Evolutionary conservation across 441 rosid genomes (phyloP), one percentile per base, ranked within the genome.

Genomic region (Syzygium syzygioides): DNA sequence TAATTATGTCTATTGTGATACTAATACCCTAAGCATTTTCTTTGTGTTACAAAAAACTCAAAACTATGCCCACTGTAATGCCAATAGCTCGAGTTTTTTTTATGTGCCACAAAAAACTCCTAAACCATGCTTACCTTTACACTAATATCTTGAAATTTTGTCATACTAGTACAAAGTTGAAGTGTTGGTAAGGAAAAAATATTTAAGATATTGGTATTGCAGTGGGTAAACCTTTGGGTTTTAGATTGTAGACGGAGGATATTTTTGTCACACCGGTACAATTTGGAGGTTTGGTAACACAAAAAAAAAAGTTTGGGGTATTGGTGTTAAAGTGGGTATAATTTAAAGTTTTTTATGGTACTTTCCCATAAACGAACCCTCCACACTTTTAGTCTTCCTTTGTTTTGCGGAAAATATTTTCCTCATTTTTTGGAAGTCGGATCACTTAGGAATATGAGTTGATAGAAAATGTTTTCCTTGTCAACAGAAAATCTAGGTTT

Each of bases 391-490:
- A 45, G 48, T 45, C 48, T 45, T 45, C 10, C 48, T 45, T 45
- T 60, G 66, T 28, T 13, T 28, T 0, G 14, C 1, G 0, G 0
- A 60, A 28, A 13, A 60, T 30, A 60, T 1, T 1, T 60, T 0
- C 1, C 66, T 3, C 15, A 14, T 53, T 60, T 60, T 60, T 6
- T 28, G 8, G 18, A 7, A 60, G 28, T 28, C 12, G 32, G 32
- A 60, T 13, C 0, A 2, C 18, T 60, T 6, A 60, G 30, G 2
- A 60, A 60, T 28, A 60, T 60, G 9, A 60, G 17, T 60, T 2
- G 28, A 28, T 14, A 1, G 60, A 60, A 60, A 60, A 60, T 53
- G 54, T 53, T 53, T 53, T 53, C 15, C 2, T 0, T 11, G 11
- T 6, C 26, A 59, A 11, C 0, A 0, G 15, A 59, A 11, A 26